These are phyloP conservation scores for Pezicula radicicola DNA, from an alignment of 2,329 filamentous ascomycete genomes.

Conservation along the genomic window DNA sequence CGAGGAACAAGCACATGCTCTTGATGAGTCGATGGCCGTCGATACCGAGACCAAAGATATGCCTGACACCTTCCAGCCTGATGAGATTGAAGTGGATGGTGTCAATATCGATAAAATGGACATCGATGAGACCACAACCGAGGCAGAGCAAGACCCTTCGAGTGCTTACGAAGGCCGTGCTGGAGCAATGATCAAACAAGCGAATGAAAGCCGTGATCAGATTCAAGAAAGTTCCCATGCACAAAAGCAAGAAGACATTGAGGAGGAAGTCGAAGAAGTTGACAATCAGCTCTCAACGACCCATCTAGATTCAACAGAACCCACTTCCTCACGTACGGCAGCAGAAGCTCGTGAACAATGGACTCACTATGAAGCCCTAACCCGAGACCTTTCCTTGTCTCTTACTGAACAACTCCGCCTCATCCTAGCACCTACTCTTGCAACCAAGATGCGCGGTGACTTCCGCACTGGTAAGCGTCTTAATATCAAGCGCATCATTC, in stretches of 20 bases:
- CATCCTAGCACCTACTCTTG: slow-evolving; percentile 90
- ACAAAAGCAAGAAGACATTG: slow-evolving; percentile 22
- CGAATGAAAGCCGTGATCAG: slow-evolving; percentile 46
- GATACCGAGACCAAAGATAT: slow-evolving; percentile 63
- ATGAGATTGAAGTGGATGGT: slow-evolving; percentile 39
- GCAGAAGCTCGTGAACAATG: slow-evolving; percentile 72
- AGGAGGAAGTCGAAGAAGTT: slow-evolving; percentile 33
- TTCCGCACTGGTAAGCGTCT: slow-evolving; percentile 97
- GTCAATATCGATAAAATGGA: slow-evolving; percentile 42
- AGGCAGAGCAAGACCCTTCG: slow-evolving; percentile 38
- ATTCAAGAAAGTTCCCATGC: not conserved
- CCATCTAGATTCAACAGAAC: slow-evolving; percentile 48
- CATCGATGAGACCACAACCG: slow-evolving; percentile 35
- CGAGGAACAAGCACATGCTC: slow-evolving; percentile 79
- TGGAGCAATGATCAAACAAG: slow-evolving; percentile 52
- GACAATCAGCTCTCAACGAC: slow-evolving; percentile 67
- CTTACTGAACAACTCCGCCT: slow-evolving; percentile 93
- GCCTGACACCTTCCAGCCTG: slow-evolving; percentile 46
- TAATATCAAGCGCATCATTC: slow-evolving; percentile 99
- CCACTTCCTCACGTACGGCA: slow-evolving; percentile 30
- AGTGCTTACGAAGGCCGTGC: slow-evolving; percentile 53
- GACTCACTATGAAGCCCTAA: slow-evolving; percentile 79
- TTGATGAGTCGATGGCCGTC: slow-evolving; percentile 87
- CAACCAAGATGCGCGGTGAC: slow-evolving; percentile 93
- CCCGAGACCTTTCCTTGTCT: slow-evolving; percentile 80